Evolutionary conservation across 2,329 filamentous ascomycete genomes (phyloP).

Genomic region (Pseudogymnoascus sp.): DNA sequence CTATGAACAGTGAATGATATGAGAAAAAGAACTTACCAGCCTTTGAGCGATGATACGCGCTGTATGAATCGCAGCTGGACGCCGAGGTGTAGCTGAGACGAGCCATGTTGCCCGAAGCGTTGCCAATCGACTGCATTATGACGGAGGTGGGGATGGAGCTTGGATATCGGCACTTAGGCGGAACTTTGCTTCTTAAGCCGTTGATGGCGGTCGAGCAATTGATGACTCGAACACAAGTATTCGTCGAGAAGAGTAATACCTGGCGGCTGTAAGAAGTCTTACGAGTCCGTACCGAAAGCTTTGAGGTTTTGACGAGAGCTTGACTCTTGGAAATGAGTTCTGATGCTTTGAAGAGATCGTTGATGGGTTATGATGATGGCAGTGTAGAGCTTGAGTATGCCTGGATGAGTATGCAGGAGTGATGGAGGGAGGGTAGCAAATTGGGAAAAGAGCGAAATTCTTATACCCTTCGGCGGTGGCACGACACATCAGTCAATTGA

Average conservation of each 20-base stretch:
- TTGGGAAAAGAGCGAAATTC: background rate
- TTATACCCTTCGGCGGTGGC: background rate
- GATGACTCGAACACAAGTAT: background rate
- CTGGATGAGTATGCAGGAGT: conserved; percentile 3
- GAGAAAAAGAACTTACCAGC: background rate
- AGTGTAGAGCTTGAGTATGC: conserved; percentile 5
- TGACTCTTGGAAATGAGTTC: background rate
- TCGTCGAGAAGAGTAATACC: background rate
- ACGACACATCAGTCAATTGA: background rate
- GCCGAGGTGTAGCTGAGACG: conserved; percentile 5
- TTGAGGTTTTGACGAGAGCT: background rate
- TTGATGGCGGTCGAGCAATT: background rate
- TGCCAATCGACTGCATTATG: conserved; percentile 14
- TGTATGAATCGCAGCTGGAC: conserved; percentile 4
- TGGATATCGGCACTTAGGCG: background rate
- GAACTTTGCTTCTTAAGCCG: background rate
- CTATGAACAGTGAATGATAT: background rate
- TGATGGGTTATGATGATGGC: background rate
- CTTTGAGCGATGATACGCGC: conserved; percentile 3
- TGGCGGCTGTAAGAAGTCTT: background rate
- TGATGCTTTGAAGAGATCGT: background rate
- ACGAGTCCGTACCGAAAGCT: background rate
- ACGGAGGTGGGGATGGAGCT: background rate
- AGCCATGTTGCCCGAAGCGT: conserved; percentile 9
- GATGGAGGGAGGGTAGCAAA: background rate